A percentile compares a stretch with the other conserved stretches of the same genome.
phyloP scores from a whole-genome alignment of 805 yeast genomes.

The Candida palmyrensis region DNA sequence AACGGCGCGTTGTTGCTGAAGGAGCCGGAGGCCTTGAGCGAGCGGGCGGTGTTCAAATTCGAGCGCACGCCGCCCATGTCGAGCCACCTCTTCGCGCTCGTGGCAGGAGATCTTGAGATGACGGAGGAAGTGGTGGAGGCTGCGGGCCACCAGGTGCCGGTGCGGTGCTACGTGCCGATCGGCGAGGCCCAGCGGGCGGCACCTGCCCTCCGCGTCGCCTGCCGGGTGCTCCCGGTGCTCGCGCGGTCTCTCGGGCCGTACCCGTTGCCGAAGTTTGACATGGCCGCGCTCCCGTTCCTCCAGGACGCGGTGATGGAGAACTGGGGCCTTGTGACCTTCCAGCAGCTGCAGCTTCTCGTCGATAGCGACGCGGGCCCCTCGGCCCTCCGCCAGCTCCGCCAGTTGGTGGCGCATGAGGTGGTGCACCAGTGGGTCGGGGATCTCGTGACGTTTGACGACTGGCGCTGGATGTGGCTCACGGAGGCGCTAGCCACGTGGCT shows the following conservation, averaged over 20 bases:
- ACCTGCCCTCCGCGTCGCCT: constrained; percentile 46
- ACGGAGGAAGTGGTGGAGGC: constrained; percentile 29
- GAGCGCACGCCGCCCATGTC: constrained; percentile 54
- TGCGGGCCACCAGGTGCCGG: constrained; percentile 26
- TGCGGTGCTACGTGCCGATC: constrained; percentile 50
- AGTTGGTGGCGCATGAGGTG: constrained; percentile 64
- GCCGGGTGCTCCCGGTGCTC: constrained; percentile 43
- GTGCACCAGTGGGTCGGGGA: constrained; percentile 83
- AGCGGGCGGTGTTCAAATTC: constrained; percentile 36
- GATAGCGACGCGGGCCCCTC: constrained; percentile 13
- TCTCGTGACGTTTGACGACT: constrained; percentile 58
- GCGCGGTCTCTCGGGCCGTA: constrained; percentile 35
- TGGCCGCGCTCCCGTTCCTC: constrained; percentile 64
- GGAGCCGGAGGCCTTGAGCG: constrained; percentile 14
- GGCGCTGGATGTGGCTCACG: constrained; percentile 69
- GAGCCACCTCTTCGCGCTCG: constrained; percentile 63
- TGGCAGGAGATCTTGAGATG: constrained; percentile 61
- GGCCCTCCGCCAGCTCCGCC: constrained; percentile 36
- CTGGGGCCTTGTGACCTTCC: constrained; percentile 62
- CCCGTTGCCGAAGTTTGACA: constrained; percentile 62
- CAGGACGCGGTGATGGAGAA: constrained; percentile 81
- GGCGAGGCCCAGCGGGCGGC: constrained; percentile 46
- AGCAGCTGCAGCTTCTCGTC: constrained; percentile 41
- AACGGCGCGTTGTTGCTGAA: constrained; percentile 34
- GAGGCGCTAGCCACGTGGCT: constrained; percentile 77